Evolutionary conservation across 2,329 filamentous ascomycete species (phyloP).

Genomic region (Penicillium sp.): DNA sequence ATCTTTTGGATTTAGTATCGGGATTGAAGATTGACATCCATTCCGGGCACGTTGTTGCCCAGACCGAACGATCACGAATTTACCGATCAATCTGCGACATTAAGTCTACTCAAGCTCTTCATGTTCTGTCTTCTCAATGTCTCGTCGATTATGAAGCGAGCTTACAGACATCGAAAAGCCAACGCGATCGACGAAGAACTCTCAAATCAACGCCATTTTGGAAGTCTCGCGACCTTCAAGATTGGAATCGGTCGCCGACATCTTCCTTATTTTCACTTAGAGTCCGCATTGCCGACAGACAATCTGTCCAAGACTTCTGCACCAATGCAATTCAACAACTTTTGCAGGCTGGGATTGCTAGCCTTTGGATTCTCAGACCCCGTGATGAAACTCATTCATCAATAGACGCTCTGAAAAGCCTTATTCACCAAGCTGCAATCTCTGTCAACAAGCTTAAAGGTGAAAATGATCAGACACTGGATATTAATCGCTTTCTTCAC

Average conservation of each 20-base stretch:
- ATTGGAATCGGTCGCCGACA: not conserved
- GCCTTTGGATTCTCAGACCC: not conserved
- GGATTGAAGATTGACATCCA: not conserved
- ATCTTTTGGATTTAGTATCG: not conserved
- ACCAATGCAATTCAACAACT: slow-evolving; percentile 2
- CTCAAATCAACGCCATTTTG: not conserved
- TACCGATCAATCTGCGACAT: not conserved
- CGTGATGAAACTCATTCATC: not conserved
- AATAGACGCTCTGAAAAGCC: not conserved
- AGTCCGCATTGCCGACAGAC: not conserved
- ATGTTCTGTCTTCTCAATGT: not conserved
- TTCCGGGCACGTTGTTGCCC: not conserved
- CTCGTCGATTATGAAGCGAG: not conserved
- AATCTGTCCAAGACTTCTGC: not conserved
- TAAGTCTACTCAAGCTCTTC: not conserved
- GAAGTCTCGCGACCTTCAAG: not conserved
- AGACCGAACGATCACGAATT: not conserved
- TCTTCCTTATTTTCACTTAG: not conserved
- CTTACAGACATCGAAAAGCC: not conserved
- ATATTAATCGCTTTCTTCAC: not conserved
- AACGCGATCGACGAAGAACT: not conserved
- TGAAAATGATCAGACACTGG: not conserved
- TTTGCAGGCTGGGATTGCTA: not conserved
- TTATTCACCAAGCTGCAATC: not conserved
- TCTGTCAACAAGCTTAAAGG: too few species aligned